Conservation (phyloP, 1,139 yeast genomes). For the Wickerhamomyces sp. region DNA sequence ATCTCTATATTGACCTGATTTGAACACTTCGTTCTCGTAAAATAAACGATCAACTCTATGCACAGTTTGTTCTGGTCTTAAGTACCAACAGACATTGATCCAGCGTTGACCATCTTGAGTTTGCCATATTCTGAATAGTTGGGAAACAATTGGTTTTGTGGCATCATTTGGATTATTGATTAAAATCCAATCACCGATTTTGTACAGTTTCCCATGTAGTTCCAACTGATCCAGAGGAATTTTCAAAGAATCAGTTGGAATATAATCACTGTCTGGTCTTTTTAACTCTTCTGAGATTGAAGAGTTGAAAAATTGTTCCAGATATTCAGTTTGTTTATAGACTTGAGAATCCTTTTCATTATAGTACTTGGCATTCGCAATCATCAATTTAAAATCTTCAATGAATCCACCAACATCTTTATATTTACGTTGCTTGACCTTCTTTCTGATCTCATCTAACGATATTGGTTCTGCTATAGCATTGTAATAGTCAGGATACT, state of each 20-base stretch:
- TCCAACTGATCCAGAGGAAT: conserved; percentile 74
- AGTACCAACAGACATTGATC: conserved; percentile 96
- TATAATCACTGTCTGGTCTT: conserved; percentile 77
- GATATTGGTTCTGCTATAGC: conserved; percentile 68
- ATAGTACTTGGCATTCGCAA: conserved; percentile 67
- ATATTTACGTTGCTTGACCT: conserved; percentile 83
- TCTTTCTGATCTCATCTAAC: conserved; percentile 74
- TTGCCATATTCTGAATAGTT: conserved; percentile 89
- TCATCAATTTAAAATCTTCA: conserved; percentile 69
- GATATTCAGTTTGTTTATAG: conserved; percentile 51
- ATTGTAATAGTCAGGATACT: conserved; percentile 63
- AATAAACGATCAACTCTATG: conserved; percentile 87
- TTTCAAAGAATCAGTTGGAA: conserved; percentile 66
- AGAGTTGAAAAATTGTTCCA: conserved; percentile 58
- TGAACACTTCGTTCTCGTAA: conserved; percentile 90
- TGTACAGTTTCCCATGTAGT: conserved; percentile 65
- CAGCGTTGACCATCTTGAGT: conserved; percentile 79
- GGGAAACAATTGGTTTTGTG: conserved; percentile 87
- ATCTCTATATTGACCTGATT: conserved; percentile 95
- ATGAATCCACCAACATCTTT: conserved; percentile 69
- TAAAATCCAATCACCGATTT: conserved; percentile 94
- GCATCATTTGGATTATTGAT: conserved; percentile 83
- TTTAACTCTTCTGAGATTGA: conserved; percentile 67
- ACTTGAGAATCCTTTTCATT: conserved; percentile 54
- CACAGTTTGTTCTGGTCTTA: conserved; percentile 95